Base-by-base conservation (phyloP, 768 basidiomycete genomes). In the Agaricus subrufescens region DNA sequence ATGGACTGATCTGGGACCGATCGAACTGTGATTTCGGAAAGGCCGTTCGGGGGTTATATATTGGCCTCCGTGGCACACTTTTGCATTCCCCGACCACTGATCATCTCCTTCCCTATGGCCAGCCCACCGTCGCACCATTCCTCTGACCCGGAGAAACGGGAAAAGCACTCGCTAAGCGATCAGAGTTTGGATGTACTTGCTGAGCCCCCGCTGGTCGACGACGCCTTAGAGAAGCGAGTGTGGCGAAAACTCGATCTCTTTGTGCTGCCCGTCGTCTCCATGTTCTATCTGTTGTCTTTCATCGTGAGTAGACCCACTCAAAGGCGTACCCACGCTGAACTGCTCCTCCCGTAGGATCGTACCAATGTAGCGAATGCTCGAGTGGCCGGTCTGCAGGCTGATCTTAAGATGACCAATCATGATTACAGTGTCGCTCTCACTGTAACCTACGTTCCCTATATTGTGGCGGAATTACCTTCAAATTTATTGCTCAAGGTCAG, bases 351-450 rank as follows among this genome's bases (percentile, higher is more conserved):
- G 1, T 56, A 79, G 78, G 79, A 81, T 60, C 73, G 81, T 53
- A 79, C 76, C 10, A 83, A 85, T 60, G 70, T 85, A 38, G 77
- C 76, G 29, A 85, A 85, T 58, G 85, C 83, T 42, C 74, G 78
- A n/a, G 74, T 85, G 6, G 84, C 83, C 8, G 84, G 85, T 10
- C 65, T 87, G 57, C 81, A 84, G 62, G 75, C 66, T n/a, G 75
- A 81, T 46, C 64, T 87, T 46, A 69, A 76, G 45, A 73, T 85
- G 71, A 72, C 74, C 29, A 69, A 70, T 48, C 64, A 74, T 9
- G 69, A 79, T 61, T 85, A 84, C 58, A 75, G 78, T 61, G 70
- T 81, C 60, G 72, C 77, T 5, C 60, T 80, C 51, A 80, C 77
- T 1, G 74, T 79, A 37, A 76, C 76, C 1, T 79, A 77, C 56